Conservation (phyloP, 1,284 basidiomycete genomes). For the Vanrija humicola region DNA sequence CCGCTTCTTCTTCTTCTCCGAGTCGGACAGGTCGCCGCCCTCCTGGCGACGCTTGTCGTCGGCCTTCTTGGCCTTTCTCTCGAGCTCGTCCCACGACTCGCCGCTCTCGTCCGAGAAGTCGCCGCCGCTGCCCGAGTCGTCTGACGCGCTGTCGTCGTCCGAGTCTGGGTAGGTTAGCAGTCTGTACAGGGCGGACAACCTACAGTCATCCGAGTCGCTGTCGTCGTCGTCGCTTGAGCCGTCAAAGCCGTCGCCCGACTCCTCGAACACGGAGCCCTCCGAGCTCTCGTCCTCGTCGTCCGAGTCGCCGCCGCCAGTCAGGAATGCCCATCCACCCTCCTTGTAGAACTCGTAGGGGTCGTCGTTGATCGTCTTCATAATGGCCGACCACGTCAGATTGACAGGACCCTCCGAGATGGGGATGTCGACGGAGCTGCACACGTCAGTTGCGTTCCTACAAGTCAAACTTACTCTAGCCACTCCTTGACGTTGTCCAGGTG, state of each 20-base stretch:
- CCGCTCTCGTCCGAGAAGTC: slow-evolving; percentile 53
- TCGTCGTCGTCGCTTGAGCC: slow-evolving; percentile 51
- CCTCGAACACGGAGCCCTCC: slow-evolving; percentile 71
- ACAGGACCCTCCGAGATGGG: slow-evolving; percentile 93
- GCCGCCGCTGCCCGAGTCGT: slow-evolving; percentile 53
- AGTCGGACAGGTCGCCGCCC: slow-evolving; percentile 33
- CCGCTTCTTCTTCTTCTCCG: slow-evolving; percentile 40
- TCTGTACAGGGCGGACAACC: slow-evolving; percentile 1
- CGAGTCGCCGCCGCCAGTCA: slow-evolving; percentile 65
- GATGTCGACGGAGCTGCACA: slow-evolving; percentile 82
- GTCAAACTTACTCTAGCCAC: slow-evolving; percentile 81
- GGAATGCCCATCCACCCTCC: slow-evolving; percentile 91
- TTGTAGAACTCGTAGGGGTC: slow-evolving; percentile 95
- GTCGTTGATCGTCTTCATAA: slow-evolving; percentile 97
- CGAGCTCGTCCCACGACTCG: slow-evolving; percentile 93
- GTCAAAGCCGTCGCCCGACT: slow-evolving; percentile 47
- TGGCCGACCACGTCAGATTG: slow-evolving; percentile 96
- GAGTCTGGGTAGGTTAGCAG: slow-evolving; percentile 58
- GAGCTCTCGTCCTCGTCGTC: slow-evolving; percentile 66
- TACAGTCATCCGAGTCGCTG: slow-evolving; percentile 54
- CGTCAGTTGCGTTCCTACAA: slow-evolving; percentile 3
- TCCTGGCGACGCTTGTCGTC: slow-evolving; percentile 35
- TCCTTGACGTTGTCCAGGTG: slow-evolving; percentile 95
- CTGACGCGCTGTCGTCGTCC: slow-evolving; percentile 55
- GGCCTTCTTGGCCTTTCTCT: slow-evolving; percentile 69